Base-by-base conservation (phyloP, 768 basidiomycete species). In the Trametes meyenii region DNA sequence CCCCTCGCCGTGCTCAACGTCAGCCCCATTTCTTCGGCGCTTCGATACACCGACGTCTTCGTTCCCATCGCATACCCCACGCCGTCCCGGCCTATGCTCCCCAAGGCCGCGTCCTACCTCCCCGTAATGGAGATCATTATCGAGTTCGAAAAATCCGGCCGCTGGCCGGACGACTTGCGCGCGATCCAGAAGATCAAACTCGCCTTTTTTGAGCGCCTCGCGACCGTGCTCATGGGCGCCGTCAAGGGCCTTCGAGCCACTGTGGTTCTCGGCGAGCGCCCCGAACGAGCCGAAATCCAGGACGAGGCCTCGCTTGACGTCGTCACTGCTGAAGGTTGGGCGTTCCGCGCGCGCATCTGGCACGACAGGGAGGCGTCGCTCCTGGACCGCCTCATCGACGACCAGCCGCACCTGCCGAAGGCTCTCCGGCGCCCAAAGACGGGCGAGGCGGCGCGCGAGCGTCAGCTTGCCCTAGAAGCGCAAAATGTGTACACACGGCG, bases 161-260 rank as follows among this genome's bases (percentile, higher is more conserved):
- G 85, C 63, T 99, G 97, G 97, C 96, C 97, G 0, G 96, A 98
- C 69, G 94, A 98, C 65, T 81, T 98, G 4, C 81, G 79, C 17
- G 94, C 95, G 0, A 90, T 98, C 49, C 96, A 97, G 72, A 93
- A 93, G 64, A 88, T 94, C 74, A 98, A 98, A 73, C 78, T 96
- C 1, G 96, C 96, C 0, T 90, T 98, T 71, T 85, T 98, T 62
- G 92, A 94, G 70, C 84, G 85, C 42, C 79, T 98, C 7, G 93
- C 89, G 1, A 77, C 79, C 19, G 79, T 81, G 1, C 78, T 97
- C 49, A 85, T 86, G 82, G 71, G 74, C 11, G 69, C 78, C 1
- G 75, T 82, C 1, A 59, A 78, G 0, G 85, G 85, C 8, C 72
- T 88, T 3, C 80, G 71, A 17, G 89, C 87, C 0, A 67, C 70